Base-by-base conservation (phyloP, 306 rosid genomes). In the Abrus precatorius region DNA sequence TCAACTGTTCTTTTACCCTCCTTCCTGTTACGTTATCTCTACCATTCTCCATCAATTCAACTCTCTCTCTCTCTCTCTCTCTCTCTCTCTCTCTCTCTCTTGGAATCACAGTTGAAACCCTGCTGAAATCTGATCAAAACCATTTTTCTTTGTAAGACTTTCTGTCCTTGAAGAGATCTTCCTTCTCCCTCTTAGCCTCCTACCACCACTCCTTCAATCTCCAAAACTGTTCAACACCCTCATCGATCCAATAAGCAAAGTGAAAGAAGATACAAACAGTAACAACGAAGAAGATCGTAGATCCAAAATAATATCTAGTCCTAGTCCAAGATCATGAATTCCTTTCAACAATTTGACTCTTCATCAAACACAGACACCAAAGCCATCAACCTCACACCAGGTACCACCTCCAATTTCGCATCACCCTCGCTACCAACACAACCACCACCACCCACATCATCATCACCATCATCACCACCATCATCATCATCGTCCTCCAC, bases 281-380 rank as follows among this genome's bases (percentile, higher is more conserved):
- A 1, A 9, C 5, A 32, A 52, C 8, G 8, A 43, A 65, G 7
- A 43, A 75, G 38, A 76, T 9, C 63, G 20, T 4, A 52, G 80
- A 76, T 76, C 65, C 32, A 30, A 66, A 54, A 64, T 32, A 40
- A 8, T 27, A 13, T 5, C 69, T 7, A 2, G 8, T 50, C 56
- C n/a, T 4, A 27, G 20, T 20, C 20, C 7, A 3, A 45, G 40
- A 69, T 47, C 57, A 90, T 90, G 91, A 84, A 90, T 73, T 75
- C 93, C 27, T 81, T 82, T 75, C 83, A 80, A 81, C 86, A 83
- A 84, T 86, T 91, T 3, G 87, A 82, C 36, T 32, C 78, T 48
- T 77, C 92, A 41, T 64, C 82, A 62, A 72, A 80, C 67, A 7
- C 76, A 44, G 66, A 47, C 38, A 6, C 41, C 59, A 20, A 44